These are phyloP conservation scores for Cryptosporidium xiaoi DNA, from an alignment of 169 alveolate species.

Conservation along the genomic window DNA sequence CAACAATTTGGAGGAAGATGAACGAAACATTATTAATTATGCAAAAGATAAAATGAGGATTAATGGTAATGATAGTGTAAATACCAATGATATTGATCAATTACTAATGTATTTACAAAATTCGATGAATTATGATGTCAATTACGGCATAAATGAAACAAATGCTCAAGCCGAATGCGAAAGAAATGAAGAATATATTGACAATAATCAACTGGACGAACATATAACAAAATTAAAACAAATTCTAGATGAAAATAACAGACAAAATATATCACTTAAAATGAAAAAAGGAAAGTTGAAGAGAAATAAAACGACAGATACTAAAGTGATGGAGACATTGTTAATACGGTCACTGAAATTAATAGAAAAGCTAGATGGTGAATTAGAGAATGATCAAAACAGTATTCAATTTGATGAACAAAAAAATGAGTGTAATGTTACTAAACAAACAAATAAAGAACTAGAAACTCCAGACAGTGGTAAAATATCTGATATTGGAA, in stretches of 20 bases:
- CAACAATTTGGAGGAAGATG: conserved; percentile 17
- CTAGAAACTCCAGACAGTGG: conserved; percentile 28
- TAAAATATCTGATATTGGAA: conserved; percentile 24
- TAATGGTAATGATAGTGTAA: neutral
- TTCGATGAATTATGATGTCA: neutral
- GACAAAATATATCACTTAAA: neutral
- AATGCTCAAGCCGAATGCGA: neutral
- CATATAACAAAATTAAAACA: conserved; percentile 13
- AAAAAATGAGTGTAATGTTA: neutral
- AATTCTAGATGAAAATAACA: neutral
- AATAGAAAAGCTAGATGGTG: conserved; percentile 42
- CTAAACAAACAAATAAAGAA: neutral
- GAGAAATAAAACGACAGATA: conserved; percentile 14
- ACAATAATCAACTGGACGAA: neutral
- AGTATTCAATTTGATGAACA: neutral
- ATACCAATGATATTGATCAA: neutral
- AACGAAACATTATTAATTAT: neutral
- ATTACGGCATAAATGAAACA: neutral
- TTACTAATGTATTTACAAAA: neutral
- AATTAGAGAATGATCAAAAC: neutral
- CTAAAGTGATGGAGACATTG: conserved; percentile 13
- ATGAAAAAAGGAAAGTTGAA: conserved; percentile 31
- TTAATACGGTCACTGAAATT: conserved; percentile 34
- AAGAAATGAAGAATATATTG: neutral
- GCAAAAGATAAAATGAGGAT: neutral